Evolutionary conservation across 2,329 filamentous ascomycete genomes (phyloP).

Genomic region (Nemania sp.): DNA sequence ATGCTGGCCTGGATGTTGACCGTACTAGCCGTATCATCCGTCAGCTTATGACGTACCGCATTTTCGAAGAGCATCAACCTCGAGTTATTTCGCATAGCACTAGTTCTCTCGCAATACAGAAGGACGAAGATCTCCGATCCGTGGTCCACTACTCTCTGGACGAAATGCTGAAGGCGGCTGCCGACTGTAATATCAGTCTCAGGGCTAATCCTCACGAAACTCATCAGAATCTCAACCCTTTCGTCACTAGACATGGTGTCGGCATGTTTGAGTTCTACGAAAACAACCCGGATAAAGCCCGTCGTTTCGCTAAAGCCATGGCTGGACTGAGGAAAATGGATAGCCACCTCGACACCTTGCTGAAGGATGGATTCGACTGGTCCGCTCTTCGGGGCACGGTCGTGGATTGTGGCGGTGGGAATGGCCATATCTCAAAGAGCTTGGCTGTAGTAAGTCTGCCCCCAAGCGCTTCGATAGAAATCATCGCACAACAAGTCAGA

Average conservation of each 20-base stretch:
- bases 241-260: constrained; percentile 37
- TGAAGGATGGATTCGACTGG: constrained; percentile 30
- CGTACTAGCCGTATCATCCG: constrained; percentile 44
- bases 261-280: constrained; percentile 36
- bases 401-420: constrained; percentile 40
- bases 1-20: constrained; percentile 43
- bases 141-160: constrained; percentile 39
- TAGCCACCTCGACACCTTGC: constrained; percentile 20
- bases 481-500: neutral
- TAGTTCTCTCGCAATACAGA: constrained; percentile 17
- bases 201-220: constrained; percentile 40
- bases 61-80: constrained; percentile 43
- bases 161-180: constrained; percentile 48
- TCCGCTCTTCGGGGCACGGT: constrained; percentile 26
- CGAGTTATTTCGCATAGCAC: constrained; percentile 41
- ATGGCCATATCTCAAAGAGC: constrained; percentile 36
- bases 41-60: constrained; percentile 41
- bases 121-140: constrained; percentile 41
- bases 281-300: constrained; percentile 14
- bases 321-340: constrained; percentile 31
- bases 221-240: constrained; percentile 39
- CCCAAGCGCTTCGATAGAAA: neutral
- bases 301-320: constrained; percentile 38
- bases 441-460: constrained; percentile 27
- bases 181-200: constrained; percentile 32